Base-by-base conservation (phyloP, 371 early-diverging fungal genomes). In the Mucor saturninus region DNA sequence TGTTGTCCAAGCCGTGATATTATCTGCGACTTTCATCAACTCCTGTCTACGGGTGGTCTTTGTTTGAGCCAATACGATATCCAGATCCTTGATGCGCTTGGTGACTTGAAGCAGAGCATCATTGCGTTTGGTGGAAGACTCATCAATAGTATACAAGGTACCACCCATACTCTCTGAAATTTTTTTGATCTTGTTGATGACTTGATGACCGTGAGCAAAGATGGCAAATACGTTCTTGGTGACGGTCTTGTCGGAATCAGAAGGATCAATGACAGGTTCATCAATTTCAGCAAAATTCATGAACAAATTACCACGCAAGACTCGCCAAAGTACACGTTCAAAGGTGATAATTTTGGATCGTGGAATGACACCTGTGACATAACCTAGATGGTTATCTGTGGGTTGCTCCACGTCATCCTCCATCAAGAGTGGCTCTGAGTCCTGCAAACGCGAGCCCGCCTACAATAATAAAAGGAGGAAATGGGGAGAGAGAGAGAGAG, bases 261-360 rank as follows among this genome's bases (percentile, higher is more conserved):
- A 5, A 3, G 95, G 94, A 67, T 97, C 96, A 15, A 85, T 75
- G 61, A 96, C 91, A 5, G 86, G 85, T 63, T 96, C 97, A 46
- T 91, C 91, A 52, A 96, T 95, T 67, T 96, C 96, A 10, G 94
- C 93, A 54, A 90, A 86, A 76, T 95, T 96, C 87, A 98, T 92
- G 83, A 87, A 96, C 62, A 98, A 76, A 77, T 98, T 98, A 40
- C 99, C 99, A 59, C 99, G 93, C 60, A 98, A 86, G 11, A 94
- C 90, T 46, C 98, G 89, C 94, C 97, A 98, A 45, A 98, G 87
- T 54, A 98, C 91, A 61, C 97, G 90, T 77, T 98, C 97, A 71
- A 98, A 96, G 10, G 91, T 93, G 32, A 84, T 86, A 78, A 97
- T 91, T 56, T 90, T 87, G 35, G 69, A 67, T 62, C 96, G 89